Base-by-base conservation (phyloP, 495 filamentous ascomycete genomes). In the Umbilicaria muhlenbergii region DNA sequence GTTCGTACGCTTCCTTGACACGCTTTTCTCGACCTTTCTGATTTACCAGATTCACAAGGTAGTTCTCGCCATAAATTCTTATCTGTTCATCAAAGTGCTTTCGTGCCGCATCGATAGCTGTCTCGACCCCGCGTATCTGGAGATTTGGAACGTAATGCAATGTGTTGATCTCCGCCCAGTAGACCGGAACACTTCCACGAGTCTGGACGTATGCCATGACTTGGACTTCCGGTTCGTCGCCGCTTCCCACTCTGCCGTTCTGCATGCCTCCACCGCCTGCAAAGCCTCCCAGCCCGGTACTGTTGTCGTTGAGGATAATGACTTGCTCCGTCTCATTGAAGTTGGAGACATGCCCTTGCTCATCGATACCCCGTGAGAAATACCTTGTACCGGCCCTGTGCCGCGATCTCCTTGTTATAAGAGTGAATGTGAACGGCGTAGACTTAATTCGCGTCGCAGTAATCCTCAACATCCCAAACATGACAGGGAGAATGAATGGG, bases 321-420 rank as follows among this genome's bases (percentile, higher is more conserved):
- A 83, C 67, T 57, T 96, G 92, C 55, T 98, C 91, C 0, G 92
- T 96, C 65, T 98, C 91, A 54, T 98, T 98, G 70, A 86, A 98
- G 55, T 98, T 98, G 15, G 86, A 82, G 5, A 86, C 92, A 57
- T 95, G 73, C n/a, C 91, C 91, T 47, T 85, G 63, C 44, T 94
- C 86, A 55, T 98, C 89, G 16, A 95, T 73, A 31, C 91, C 91
- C 41, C 91, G 78, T 0, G 92, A 88, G 57, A 96, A 86, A 66
- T 95, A 95, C 58, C 91, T 67, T 5, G 91, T 96, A 17, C 91
- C 91, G 12, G 74, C 89, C 46, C 88, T 72, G 57, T 93, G 75
- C 51, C 91, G 70, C 11, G 85, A 91, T 49, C 86, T 73, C 41
- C 91, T 74, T 4, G 89, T 87, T 47, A 98, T 91, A 11, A 98